Conservation (phyloP, 805 yeast genomes). For the Yamadazyma endophytica region DNA sequence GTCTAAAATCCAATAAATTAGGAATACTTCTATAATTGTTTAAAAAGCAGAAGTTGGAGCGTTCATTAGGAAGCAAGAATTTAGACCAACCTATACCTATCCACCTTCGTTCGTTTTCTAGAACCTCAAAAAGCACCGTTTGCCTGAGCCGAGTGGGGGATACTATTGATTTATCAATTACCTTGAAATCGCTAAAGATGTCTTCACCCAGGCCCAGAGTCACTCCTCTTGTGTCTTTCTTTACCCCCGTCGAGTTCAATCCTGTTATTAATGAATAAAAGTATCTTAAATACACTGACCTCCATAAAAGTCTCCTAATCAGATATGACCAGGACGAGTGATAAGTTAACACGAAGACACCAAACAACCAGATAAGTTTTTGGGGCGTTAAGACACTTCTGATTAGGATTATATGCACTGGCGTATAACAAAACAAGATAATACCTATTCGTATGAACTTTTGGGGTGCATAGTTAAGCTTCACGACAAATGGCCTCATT, state of each 20-base stretch:
- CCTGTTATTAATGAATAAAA: slow-evolving; percentile 41
- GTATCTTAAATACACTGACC: slow-evolving; percentile 42
- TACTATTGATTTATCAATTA: slow-evolving; percentile 31
- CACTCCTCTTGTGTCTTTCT: slow-evolving; percentile 15
- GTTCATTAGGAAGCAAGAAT: slow-evolving; percentile 47
- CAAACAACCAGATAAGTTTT: slow-evolving; percentile 31
- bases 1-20: slow-evolving; percentile 33
- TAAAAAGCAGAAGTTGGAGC: slow-evolving; percentile 45
- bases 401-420: slow-evolving; percentile 38
- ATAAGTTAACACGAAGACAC: slow-evolving; percentile 37
- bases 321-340: slow-evolving; percentile 48
- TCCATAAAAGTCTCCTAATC: slow-evolving; percentile 44
- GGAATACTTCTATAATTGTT: slow-evolving; percentile 23
- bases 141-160: slow-evolving; percentile 44
- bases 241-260: slow-evolving; percentile 17
- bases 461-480: slow-evolving; percentile 18
- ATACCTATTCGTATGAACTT: slow-evolving; percentile 27
- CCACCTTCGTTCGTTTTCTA: slow-evolving; percentile 62
- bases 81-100: slow-evolving; percentile 58
- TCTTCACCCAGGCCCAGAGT: slow-evolving; percentile 13
- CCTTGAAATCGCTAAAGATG: slow-evolving; percentile 30
- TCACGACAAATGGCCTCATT: slow-evolving; percentile 32
- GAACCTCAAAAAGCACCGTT: slow-evolving; percentile 45
- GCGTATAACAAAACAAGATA: slow-evolving; percentile 35
- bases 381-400: slow-evolving; percentile 28